Base-by-base conservation (phyloP, 768 basidiomycete species). In the Mycena metata region DNA sequence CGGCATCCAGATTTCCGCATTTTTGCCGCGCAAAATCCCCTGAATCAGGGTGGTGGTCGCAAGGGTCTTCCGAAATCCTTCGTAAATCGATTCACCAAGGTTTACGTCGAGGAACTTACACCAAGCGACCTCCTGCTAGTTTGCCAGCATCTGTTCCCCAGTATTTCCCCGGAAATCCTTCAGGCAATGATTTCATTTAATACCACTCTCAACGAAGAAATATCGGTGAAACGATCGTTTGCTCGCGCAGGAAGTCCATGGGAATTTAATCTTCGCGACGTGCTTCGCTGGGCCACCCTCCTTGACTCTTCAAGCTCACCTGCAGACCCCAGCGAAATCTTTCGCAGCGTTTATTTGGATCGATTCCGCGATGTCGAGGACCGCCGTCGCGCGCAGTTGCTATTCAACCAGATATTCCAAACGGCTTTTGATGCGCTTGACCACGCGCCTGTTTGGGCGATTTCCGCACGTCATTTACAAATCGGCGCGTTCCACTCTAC, bases 31-130 rank as follows among this genome's bases (percentile, higher is more conserved):
- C 98, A 99, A 77, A 99, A 99, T 77, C 98, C 98, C 33, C 81
- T 97, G 17, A 90, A 91, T 68, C 98, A 99, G 83, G 98, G 98
- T 24, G 96, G 98, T 60, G 96, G 97, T 17, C 89, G 98, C 42
- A 99, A 99, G 79, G 98, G 98, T 21, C 86, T 99, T 8, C 98
- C 98, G 0, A 97, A 95, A 76, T 99, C 98, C 0, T 99, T 98
- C 81, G 84, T 99, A 61, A 98, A 99, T 78, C 91, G 98, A 17
- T 99, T 99, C 81, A 98, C 95, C n/a, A 96, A 96, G 78, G 98
- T 99, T 45, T 96, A 96, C 76, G 82, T 98, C 51, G 90, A 96
- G 73, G 94, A 97, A 72, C 87, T 99, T 42, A 88, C 90, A 1
- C 77, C 90, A 0, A 80, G 86, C 36, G 98, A 99, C 79, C 83